Evolutionary conservation across 2,329 filamentous ascomycete genomes (phyloP), one percentile per base, ranked within the genome.

Genomic region (Fusarium brachygibbosum): DNA sequence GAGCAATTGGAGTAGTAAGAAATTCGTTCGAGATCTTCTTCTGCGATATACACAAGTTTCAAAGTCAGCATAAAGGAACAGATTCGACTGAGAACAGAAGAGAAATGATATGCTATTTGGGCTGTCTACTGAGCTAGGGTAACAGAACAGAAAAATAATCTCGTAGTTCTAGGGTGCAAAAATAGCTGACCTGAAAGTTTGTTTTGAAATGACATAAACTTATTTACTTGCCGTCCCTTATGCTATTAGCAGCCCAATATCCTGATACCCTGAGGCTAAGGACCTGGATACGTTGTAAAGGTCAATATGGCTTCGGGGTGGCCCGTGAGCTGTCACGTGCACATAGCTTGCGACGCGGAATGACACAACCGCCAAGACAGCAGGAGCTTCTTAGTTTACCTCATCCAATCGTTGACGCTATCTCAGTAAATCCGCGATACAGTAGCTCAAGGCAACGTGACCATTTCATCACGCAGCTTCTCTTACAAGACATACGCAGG

Each of bases 331-430:
- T 49, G 63, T 78, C 76, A 78, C 76, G 77, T 78, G 76, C 72
- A 51, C 58, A 63, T 56, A 58, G 69, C 63, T 64, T 46, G 55
- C 57, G 53, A 64, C 58, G 61, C 62, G 69, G 69, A 68, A 78
- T 79, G 78, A 79, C 72, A 76, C 74, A 75, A 76, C 67, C 60
- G 70, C 70, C 69, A 56, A 68, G 63, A 28, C 50, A 29, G 38
- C 57, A 62, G 73, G 66, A 76, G 71, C 72, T 76, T 73, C 74
- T 68, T 56, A 42, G 53, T 38, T 40, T 51, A 57, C 45, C 53
- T 74, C 66, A 76, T 68, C 70, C 63, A 65, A 44, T 56, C 65
- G 44, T 54, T 61, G 45, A 60, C 63, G 61, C 66, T 70, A 49
- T 21, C 32, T 50, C 53, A 41, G 40, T 49, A 66, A 66, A 68